phyloP scores from a whole-genome alignment of 2,329 filamentous ascomycete genomes.

The Herpotrichia juniperi region DNA sequence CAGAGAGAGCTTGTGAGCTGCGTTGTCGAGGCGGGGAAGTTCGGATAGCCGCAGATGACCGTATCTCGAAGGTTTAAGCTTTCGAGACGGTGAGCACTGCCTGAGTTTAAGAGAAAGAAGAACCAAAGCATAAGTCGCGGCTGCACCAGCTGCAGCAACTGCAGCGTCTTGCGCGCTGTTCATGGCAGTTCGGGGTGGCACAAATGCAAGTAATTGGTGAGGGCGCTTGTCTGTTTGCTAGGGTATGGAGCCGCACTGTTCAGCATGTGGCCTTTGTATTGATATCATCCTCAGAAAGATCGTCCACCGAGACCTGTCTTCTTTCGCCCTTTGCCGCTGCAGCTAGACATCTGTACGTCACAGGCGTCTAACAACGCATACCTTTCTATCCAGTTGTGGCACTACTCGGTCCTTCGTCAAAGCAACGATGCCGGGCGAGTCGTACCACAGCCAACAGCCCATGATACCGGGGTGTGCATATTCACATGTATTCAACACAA shows the following conservation, averaged over 20 bases:
- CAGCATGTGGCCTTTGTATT: no score
- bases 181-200: slow-evolving; percentile 4
- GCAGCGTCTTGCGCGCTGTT: neutral
- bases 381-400: neutral
- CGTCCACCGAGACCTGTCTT: neutral
- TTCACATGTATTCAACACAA: no score
- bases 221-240: neutral
- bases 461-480: neutral
- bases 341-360: neutral
- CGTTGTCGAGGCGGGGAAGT: no score
- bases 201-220: neutral
- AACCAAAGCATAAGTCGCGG: neutral
- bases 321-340: slow-evolving; percentile 1
- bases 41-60: no score
- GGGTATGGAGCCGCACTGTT: no score
- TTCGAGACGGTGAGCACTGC: no score
- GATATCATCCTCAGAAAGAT: neutral
- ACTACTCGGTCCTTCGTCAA: neutral
- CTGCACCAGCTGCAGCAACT: neutral
- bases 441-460: neutral
- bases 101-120: neutral
- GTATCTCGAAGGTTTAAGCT: neutral
- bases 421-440: neutral
- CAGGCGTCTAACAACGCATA: neutral
- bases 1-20: no score